A percentile compares a stretch with the other conserved stretches of the same genome.
Evolutionary conservation across 805 yeast genomes (phyloP).

Genomic region (Ogataea dorogensis): DNA sequence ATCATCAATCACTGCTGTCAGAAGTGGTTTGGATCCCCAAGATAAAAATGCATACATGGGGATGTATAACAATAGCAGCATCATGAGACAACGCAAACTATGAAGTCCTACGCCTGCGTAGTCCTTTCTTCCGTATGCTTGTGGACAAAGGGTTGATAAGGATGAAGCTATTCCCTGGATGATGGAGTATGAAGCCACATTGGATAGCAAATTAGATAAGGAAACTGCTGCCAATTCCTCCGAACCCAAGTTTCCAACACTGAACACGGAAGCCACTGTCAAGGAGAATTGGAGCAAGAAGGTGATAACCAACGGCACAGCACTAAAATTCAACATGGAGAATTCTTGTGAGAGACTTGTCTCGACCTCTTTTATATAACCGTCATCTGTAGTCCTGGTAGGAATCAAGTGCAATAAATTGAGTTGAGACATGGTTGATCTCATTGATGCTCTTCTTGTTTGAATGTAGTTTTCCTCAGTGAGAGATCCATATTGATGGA

Average conservation of each 20-base stretch:
- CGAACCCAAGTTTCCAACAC: slow-evolving; percentile 61
- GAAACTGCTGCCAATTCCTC: slow-evolving; percentile 58
- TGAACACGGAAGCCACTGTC: slow-evolving; percentile 52
- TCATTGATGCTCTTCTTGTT: slow-evolving; percentile 30
- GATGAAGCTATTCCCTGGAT: slow-evolving; percentile 60
- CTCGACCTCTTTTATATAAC: slow-evolving; percentile 39
- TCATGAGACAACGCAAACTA: slow-evolving; percentile 48
- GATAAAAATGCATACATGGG: slow-evolving; percentile 40
- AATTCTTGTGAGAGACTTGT: slow-evolving; percentile 40
- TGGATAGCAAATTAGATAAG: slow-evolving; percentile 55
- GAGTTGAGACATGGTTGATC: slow-evolving; percentile 18
- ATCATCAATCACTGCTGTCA: slow-evolving; percentile 43
- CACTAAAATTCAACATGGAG: slow-evolving; percentile 38
- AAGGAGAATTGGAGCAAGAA: slow-evolving; percentile 54
- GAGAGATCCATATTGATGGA: slow-evolving; percentile 24
- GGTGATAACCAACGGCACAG: slow-evolving; percentile 52
- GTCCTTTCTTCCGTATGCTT: slow-evolving; percentile 56
- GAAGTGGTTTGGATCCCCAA: slow-evolving; percentile 36
- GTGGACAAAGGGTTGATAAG: slow-evolving; percentile 58
- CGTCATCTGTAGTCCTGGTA: slow-evolving; percentile 24
- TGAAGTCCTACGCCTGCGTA: slow-evolving; percentile 50
- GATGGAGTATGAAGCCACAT: slow-evolving; percentile 53
- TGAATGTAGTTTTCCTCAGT: slow-evolving; percentile 27
- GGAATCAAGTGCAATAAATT: slow-evolving; percentile 22
- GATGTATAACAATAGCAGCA: slow-evolving; percentile 41